Evolutionary conservation across 176 grass and related monocot genomes (phyloP).

Genomic region (Elaeis guineensis): DNA sequence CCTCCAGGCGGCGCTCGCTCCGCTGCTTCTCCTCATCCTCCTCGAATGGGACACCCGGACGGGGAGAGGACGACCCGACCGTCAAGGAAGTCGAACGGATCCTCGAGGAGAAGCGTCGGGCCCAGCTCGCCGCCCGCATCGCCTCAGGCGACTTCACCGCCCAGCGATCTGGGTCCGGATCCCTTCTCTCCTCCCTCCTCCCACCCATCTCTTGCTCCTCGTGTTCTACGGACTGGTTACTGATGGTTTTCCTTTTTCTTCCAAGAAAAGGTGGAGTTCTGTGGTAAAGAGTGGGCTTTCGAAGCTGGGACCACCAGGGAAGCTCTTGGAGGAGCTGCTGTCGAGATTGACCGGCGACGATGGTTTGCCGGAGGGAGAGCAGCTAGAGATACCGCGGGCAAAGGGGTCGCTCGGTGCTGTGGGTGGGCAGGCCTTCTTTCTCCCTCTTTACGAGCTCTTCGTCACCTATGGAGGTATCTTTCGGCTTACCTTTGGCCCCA

Average conservation of each 20-base stretch:
- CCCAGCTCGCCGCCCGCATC: constrained; percentile 71
- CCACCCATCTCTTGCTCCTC: not conserved
- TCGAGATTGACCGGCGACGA: constrained; percentile 32
- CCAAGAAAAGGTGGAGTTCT: constrained; percentile 48
- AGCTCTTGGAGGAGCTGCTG: constrained; percentile 40
- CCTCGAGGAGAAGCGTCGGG: constrained; percentile 51
- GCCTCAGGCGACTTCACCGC: constrained; percentile 90
- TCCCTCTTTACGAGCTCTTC: constrained; percentile 87
- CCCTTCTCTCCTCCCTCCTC: not conserved
- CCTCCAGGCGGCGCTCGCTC: not conserved
- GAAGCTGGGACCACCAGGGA: constrained; percentile 40
- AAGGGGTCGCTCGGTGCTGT: constrained; percentile 48
- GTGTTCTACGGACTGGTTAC: not conserved
- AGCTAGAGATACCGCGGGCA: constrained; percentile 58
- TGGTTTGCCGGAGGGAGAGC: not conserved
- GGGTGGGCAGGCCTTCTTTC: constrained; percentile 66
- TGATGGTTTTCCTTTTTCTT: not conserved
- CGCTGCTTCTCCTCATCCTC: constrained; percentile 55
- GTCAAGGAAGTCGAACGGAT: constrained; percentile 27
- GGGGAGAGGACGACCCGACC: constrained; percentile 3
- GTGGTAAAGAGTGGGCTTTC: constrained; percentile 23
- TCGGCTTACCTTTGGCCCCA: constrained; percentile 85
- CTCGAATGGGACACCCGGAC: not conserved
- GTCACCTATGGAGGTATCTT: constrained; percentile 91
- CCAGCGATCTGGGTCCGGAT: constrained; percentile 40